These are phyloP conservation scores for Aspergillus sclerotioniger DNA, from an alignment of 495 filamentous ascomycete genomes.

Conservation along the genomic window DNA sequence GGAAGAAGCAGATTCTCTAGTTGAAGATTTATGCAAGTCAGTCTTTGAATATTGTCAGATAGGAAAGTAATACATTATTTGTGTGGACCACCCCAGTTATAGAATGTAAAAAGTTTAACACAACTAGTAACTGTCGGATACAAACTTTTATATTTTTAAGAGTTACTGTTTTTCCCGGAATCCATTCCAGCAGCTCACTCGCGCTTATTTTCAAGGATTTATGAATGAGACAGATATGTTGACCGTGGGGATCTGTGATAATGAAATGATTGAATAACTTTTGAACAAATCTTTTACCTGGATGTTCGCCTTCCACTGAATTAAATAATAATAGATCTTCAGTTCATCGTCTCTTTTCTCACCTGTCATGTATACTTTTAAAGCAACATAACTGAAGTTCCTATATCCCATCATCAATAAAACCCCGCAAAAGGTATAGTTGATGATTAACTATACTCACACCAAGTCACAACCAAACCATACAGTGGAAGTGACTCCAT, in stretches of 20 bases:
- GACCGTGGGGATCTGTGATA: background rate
- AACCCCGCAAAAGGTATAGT: too few relatives aligned
- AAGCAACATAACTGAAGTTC: background rate
- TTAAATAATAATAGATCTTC: background rate
- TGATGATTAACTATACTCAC: too few relatives aligned
- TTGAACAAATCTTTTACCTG: background rate
- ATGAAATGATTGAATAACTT: background rate
- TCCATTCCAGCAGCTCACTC: too few relatives aligned
- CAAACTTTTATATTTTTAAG: slow-evolving; percentile 17
- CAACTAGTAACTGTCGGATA: slow-evolving; percentile 28
- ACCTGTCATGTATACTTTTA: background rate
- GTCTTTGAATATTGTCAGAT: too few relatives aligned
- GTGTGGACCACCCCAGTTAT: slow-evolving; percentile 39
- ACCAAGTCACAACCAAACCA: slow-evolving; percentile 49
- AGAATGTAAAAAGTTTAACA: slow-evolving; percentile 40
- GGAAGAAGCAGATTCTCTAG: slow-evolving; percentile 23
- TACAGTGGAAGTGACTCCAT: slow-evolving; percentile 44
- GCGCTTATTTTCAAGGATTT: background rate
- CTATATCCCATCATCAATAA: too few relatives aligned
- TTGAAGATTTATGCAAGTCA: slow-evolving; percentile 20
- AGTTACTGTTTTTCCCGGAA: slow-evolving; percentile 16
- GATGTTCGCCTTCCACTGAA: background rate
- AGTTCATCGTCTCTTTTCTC: background rate
- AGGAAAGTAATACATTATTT: slow-evolving; percentile 26
- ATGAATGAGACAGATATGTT: background rate